Evolutionary conservation across 176 grass and related monocot species (phyloP).

Genomic region (Guadua angustifolia): DNA sequence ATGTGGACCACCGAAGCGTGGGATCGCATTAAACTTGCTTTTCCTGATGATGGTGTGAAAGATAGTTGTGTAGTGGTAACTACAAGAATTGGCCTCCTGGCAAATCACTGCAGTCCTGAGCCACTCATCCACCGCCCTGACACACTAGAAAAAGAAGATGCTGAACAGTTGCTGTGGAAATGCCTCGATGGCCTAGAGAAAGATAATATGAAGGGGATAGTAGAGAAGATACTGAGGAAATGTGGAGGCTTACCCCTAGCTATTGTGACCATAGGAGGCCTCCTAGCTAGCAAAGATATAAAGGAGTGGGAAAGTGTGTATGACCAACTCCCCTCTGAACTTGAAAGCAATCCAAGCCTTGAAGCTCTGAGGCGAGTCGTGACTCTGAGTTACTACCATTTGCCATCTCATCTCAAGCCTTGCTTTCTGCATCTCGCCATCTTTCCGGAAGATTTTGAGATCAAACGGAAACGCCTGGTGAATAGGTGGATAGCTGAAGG

Average conservation of each 20-base stretch:
- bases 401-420: conserved; percentile 35
- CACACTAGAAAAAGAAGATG: background rate
- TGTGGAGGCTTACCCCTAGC: conserved; percentile 34
- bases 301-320: background rate
- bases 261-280: conserved; percentile 9
- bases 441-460: conserved; percentile 40
- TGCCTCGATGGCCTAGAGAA: background rate
- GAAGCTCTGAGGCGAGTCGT: background rate
- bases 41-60: too few relatives aligned
- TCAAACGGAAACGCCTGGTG: background rate
- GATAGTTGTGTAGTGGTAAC: conserved; percentile 35
- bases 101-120: too few relatives aligned
- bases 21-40: background rate
- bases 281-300: background rate
- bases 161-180: background rate
- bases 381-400: background rate
- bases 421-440: conserved; percentile 29
- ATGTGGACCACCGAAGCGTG: background rate
- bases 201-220: background rate
- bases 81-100: background rate
- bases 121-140: too few relatives aligned
- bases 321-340: background rate
- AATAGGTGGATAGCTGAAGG: conserved; percentile 41
- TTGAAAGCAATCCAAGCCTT: conserved; percentile 8
- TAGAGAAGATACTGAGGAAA: conserved; percentile 17